phyloP scores from a whole-genome alignment of 345 rosid species.

The Corchorus olitorius region DNA sequence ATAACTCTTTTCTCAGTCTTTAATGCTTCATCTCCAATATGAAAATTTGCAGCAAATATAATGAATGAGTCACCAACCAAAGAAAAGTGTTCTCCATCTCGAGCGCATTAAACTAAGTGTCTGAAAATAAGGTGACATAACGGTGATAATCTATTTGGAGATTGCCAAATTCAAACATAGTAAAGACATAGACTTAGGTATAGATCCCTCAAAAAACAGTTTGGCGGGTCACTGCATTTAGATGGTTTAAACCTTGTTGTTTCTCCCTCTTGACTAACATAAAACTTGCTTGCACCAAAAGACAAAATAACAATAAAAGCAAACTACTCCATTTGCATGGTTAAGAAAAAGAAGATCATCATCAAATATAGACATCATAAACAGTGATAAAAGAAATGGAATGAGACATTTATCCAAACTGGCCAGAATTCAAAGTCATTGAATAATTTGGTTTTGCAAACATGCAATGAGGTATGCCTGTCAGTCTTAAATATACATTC shows the following conservation, averaged over 20 bases:
- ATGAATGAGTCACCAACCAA: not conserved
- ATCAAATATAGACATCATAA: not conserved
- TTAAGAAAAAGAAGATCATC: not conserved
- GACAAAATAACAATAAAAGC: not conserved
- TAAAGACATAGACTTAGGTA: slow-evolving; percentile 7
- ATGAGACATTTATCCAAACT: slow-evolving; percentile 1
- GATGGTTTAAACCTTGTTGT: not conserved
- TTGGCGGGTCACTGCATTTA: not conserved
- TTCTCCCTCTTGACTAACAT: not conserved
- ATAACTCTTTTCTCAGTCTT: slow-evolving; percentile 20
- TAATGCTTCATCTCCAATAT: slow-evolving; percentile 10
- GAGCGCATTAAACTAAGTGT: slow-evolving; percentile 5
- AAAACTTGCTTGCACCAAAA: not conserved
- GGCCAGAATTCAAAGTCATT: not conserved
- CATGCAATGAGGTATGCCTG: not conserved
- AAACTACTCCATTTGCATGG: not conserved
- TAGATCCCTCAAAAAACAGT: not conserved
- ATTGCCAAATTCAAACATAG: not conserved
- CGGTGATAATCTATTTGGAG: not conserved
- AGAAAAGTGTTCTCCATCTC: slow-evolving; percentile 12
- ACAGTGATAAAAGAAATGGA: not conserved
- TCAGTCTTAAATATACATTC: not conserved
- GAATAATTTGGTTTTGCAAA: not conserved
- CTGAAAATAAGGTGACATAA: slow-evolving; percentile 24
- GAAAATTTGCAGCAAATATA: slow-evolving; percentile 20